These are phyloP conservation scores for Cephaloascus fragrans DNA, from an alignment of 805 yeast genomes.

Conservation along the genomic window DNA sequence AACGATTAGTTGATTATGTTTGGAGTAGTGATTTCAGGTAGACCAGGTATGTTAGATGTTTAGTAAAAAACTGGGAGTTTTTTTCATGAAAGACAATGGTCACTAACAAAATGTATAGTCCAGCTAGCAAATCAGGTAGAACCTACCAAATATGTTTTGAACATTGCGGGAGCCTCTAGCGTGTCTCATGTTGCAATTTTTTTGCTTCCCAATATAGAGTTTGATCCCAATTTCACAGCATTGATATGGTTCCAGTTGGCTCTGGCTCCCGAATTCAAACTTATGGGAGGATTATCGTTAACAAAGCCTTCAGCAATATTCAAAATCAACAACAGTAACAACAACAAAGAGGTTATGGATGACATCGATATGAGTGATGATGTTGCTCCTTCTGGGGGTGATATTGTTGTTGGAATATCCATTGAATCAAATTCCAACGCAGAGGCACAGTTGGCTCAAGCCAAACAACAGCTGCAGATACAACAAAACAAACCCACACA, in stretches of 20 bases:
- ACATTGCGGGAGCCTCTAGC: conserved; percentile 50
- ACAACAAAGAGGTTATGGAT: conserved; percentile 23
- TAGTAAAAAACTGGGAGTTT: background rate
- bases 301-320: conserved; percentile 88
- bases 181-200: conserved; percentile 78
- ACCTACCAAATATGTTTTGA: conserved; percentile 53
- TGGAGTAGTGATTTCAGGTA: conserved; percentile 69
- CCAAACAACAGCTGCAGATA: conserved; percentile 16
- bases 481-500: conserved; percentile 3
- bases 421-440: conserved; percentile 74
- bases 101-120: conserved; percentile 19
- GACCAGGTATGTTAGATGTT: conserved; percentile 24
- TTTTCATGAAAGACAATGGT: background rate
- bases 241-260: conserved; percentile 84
- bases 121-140: conserved; percentile 57
- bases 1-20: conserved; percentile 33
- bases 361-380: conserved; percentile 51
- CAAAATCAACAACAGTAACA: conserved; percentile 46
- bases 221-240: conserved; percentile 68
- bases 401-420: conserved; percentile 69
- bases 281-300: conserved; percentile 53
- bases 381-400: conserved; percentile 21
- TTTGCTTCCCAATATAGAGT: conserved; percentile 69
- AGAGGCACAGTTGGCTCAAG: conserved; percentile 39
- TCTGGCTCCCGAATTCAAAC: conserved; percentile 41